Conservation (phyloP, 2,329 filamentous ascomycete genomes). For the Cercospora sp. region DNA sequence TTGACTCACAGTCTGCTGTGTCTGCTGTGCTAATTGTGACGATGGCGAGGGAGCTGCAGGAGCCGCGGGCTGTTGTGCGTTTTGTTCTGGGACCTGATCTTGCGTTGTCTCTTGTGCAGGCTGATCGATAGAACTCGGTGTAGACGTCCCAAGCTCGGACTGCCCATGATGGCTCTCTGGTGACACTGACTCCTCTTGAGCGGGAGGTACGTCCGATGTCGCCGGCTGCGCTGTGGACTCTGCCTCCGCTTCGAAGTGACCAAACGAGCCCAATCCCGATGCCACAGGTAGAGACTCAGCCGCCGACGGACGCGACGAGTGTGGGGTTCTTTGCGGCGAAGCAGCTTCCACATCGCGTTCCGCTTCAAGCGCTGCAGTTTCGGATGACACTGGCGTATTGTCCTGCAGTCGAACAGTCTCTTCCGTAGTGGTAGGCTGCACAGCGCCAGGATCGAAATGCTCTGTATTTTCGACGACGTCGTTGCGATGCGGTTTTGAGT, state of each 20-base stretch:
- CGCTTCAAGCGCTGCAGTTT: background rate
- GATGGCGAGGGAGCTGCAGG: background rate
- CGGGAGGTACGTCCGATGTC: background rate
- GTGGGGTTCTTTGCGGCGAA: background rate
- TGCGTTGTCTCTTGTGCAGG: background rate
- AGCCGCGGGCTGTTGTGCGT: background rate
- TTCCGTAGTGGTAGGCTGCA: background rate
- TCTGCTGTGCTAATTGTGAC: constrained; percentile 3
- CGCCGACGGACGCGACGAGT: background rate
- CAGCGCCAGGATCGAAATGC: background rate
- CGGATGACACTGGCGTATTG: background rate
- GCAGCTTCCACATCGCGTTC: background rate
- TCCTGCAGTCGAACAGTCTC: background rate
- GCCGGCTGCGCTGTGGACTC: background rate
- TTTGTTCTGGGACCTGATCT: background rate
- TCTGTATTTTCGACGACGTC: background rate
- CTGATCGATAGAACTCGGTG: background rate
- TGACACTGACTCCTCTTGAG: background rate
- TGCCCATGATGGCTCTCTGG: background rate
- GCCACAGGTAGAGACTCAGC: background rate
- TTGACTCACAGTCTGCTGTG: background rate
- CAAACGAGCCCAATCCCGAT: constrained; percentile 4
- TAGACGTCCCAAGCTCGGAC: background rate
- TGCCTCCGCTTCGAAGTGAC: background rate
- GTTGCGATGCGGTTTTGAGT: background rate